These are phyloP conservation scores for Starmerella davenportii DNA, from an alignment of 805 yeast genomes.

Conservation along the genomic window DNA sequence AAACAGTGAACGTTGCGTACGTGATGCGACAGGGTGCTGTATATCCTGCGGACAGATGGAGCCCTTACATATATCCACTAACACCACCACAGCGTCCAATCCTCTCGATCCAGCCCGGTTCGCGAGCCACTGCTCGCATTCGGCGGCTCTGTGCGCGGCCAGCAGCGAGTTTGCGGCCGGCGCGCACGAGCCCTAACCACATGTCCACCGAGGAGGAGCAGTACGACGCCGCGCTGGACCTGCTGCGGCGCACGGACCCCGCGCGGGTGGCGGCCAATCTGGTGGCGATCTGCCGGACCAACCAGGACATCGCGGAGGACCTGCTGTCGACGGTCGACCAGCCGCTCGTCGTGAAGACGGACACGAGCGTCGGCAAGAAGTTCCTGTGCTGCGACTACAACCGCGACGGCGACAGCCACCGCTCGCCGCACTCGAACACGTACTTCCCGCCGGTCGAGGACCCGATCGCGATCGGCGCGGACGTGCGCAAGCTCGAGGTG, in stretches of 20 bases:
- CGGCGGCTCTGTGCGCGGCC: no score
- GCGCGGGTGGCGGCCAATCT: slow-evolving; percentile 33
- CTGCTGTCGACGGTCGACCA: slow-evolving; percentile 71
- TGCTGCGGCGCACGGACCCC: slow-evolving; percentile 61
- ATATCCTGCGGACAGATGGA: no score
- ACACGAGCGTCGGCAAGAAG: slow-evolving; percentile 40
- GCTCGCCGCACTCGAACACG: slow-evolving; percentile 79
- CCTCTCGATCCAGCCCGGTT: no score
- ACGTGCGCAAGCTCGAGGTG: slow-evolving; percentile 54
- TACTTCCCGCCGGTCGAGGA: slow-evolving; percentile 41
- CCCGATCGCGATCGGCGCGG: slow-evolving; percentile 46
- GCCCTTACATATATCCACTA: no score
- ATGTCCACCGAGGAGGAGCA: slow-evolving; percentile 26
- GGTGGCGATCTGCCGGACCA: slow-evolving; percentile 30
- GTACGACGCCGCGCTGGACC: slow-evolving; percentile 62
- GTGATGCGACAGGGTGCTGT: no score
- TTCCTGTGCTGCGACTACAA: slow-evolving; percentile 84
- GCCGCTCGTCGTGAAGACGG: slow-evolving; percentile 43
- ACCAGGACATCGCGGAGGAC: slow-evolving; percentile 69
- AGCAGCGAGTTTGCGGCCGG: no score
- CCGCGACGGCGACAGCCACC: slow-evolving; percentile 78
- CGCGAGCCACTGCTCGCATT: no score
- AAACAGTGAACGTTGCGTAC: no score
- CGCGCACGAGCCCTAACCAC: no score
- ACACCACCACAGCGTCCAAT: no score